A percentile compares a stretch with the other conserved stretches of the same genome.
Conservation (phyloP, 805 yeast species). For the Monosporozyma servazzii region DNA sequence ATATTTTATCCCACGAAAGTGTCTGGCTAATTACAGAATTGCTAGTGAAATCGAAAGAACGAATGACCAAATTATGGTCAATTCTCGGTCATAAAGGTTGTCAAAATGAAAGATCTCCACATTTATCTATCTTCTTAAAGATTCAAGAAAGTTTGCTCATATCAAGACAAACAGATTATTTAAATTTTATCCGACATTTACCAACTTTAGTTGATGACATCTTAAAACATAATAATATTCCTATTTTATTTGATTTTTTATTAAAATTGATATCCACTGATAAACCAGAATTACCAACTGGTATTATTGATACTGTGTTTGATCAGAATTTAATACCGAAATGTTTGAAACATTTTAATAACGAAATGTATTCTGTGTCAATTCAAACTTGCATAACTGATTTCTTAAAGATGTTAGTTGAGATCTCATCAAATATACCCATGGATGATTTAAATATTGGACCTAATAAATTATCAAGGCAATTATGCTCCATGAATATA, state of each 20-base stretch:
- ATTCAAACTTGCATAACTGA: slow-evolving; percentile 90
- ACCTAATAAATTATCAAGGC: slow-evolving; percentile 83
- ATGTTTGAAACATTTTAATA: slow-evolving; percentile 53
- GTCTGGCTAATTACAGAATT: slow-evolving; percentile 89
- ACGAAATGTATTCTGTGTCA: slow-evolving; percentile 48
- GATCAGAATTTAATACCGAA: slow-evolving; percentile 65
- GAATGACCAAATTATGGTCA: slow-evolving; percentile 68
- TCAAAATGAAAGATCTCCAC: slow-evolving; percentile 58
- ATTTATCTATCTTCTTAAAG: slow-evolving; percentile 77
- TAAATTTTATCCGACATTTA: slow-evolving; percentile 33
- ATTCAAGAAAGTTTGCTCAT: slow-evolving; percentile 81
- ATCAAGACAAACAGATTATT: slow-evolving; percentile 45
- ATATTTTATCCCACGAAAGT: slow-evolving; percentile 68
- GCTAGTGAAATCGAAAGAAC: slow-evolving; percentile 59
- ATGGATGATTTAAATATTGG: slow-evolving; percentile 76
- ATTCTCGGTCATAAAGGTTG: slow-evolving; percentile 49
- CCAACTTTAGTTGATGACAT: slow-evolving; percentile 60
- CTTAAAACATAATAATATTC: slow-evolving; percentile 69
- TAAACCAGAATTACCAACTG: slow-evolving; percentile 80
- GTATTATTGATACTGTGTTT: slow-evolving; percentile 68
- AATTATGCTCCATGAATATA: slow-evolving; percentile 63
- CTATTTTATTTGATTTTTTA: slow-evolving; percentile 84
- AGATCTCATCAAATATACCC: slow-evolving; percentile 90
- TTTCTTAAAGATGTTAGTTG: slow-evolving; percentile 82
- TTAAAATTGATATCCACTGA: slow-evolving; percentile 86